phyloP scores from a whole-genome alignment of 2,329 filamentous ascomycete genomes.

The Aspergillus pseudoterreus region DNA sequence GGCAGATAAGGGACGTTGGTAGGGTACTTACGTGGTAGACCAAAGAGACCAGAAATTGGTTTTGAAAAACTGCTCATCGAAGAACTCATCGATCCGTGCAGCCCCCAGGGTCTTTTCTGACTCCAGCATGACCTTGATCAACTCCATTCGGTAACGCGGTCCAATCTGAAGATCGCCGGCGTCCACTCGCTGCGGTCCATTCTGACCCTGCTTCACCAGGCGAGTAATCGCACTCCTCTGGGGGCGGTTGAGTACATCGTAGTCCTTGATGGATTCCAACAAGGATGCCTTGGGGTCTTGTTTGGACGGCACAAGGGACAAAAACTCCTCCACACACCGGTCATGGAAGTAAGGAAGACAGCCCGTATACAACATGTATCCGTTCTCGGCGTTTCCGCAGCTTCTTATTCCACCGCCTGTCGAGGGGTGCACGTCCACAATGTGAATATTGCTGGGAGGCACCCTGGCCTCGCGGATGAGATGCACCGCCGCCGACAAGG shows the following conservation, averaged over 20 bases:
- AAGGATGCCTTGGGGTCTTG: not conserved
- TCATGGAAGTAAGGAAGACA: conserved; percentile 32
- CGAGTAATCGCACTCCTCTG: not conserved
- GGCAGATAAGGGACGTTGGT: not conserved
- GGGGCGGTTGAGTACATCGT: conserved; percentile 9
- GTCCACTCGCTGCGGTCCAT: conserved; percentile 4
- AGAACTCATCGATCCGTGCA: conserved; percentile 27
- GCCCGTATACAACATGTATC: conserved; percentile 31
- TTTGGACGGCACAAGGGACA: conserved; percentile 25
- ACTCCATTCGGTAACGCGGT: conserved; percentile 11
- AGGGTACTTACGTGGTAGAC: conserved; percentile 18
- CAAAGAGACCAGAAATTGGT: conserved; percentile 22
- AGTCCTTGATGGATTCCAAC: not conserved
- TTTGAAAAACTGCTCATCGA: conserved; percentile 16
- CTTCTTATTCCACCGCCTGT: conserved; percentile 28
- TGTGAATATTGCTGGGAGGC: conserved; percentile 29
- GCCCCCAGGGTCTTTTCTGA: conserved; percentile 20
- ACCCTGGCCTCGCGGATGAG: conserved; percentile 32
- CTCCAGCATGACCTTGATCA: conserved; percentile 15
- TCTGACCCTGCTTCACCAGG: not conserved
- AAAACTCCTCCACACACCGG: conserved; percentile 29
- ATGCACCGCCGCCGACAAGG: conserved; percentile 34
- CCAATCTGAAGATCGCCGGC: conserved; percentile 8
- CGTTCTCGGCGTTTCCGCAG: conserved; percentile 25
- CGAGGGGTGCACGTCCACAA: conserved; percentile 30